Evolutionary conservation across 2,329 filamentous ascomycete genomes (phyloP), one percentile per base, ranked within the genome.

Genomic region (Purpureocillium lavendulum): DNA sequence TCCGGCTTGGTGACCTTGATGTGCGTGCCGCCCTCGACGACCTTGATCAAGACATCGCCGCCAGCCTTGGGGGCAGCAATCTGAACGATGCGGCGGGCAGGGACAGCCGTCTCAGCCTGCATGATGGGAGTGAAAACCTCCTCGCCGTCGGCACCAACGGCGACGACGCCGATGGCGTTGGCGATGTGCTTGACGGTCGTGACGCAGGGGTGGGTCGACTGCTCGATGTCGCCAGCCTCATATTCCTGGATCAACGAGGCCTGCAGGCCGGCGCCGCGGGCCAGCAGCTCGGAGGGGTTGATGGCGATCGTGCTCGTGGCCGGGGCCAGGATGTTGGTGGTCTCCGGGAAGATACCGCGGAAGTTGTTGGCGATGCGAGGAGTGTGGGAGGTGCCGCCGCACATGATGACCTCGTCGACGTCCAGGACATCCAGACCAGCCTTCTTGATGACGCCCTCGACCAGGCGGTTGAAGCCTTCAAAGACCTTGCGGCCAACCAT

Each of bases 231-330:
- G 49, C 87, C 82, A 51, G 80, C 75, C 54, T 98, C 92, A 64
- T 94, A 98, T 64, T 95, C 90, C 63, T 89, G 82, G 61, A 98
- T 87, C 47, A 98, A 71, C 44, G 83, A 94, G 30, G 92, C 92
- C 68, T 98, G 92, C 53, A 98, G 87, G 26, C 92, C 90, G 45
- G 92, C 92, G 57, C 92, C 92, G 48, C 92, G 82, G 46, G 86
- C 84, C 54, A 83, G 73, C 40, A 96, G 75, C 69, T 97, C 90
- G 4, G 87, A 92, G 47, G 92, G 92, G 76, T 97, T 97, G 67
- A 97, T 80, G 46, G 90, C 84, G 18, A 71, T 73, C 30, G 82
- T 54, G 49, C 71, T 78, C 40, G 89, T 95, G 41, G 88, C 82
- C 33, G 90, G 92, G 2, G 92, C 86, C 47, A 90, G 75, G 53